These are phyloP conservation scores for Graphilbum ipis-grandicollis DNA, from an alignment of 2,329 filamentous ascomycete genomes.

Conservation along the genomic window DNA sequence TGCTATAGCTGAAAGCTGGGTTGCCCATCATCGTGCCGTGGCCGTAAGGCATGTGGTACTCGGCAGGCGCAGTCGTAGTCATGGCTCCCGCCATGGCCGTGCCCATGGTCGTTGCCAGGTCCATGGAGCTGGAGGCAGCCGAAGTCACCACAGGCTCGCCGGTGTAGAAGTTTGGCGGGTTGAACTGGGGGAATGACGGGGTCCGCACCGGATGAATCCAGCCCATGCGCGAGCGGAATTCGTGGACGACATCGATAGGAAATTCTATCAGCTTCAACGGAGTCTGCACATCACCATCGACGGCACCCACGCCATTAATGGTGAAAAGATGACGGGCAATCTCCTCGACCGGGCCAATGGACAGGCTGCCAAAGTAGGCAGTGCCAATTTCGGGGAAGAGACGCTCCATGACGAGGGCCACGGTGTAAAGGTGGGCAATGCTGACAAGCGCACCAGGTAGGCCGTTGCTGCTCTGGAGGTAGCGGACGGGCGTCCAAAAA, in stretches of 20 bases:
- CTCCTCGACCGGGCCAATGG: slow-evolving; percentile 67
- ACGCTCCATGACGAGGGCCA: slow-evolving; percentile 73
- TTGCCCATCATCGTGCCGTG: slow-evolving; percentile 17
- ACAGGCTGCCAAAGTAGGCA: slow-evolving; percentile 70
- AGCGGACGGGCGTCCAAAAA: slow-evolving; percentile 83
- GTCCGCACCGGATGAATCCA: slow-evolving; percentile 44
- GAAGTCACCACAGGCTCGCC: slow-evolving; percentile 14
- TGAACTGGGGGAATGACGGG: slow-evolving; percentile 42
- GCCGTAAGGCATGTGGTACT: slow-evolving; percentile 31
- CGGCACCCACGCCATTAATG: slow-evolving; percentile 42
- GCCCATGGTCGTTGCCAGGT: slow-evolving; percentile 22
- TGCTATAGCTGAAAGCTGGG: slow-evolving; percentile 45
- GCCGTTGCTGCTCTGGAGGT: slow-evolving; percentile 58
- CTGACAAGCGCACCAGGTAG: slow-evolving; percentile 67
- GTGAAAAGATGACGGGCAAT: slow-evolving; percentile 61
- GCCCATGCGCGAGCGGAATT: slow-evolving; percentile 53
- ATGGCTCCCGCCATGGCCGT: too few species aligned
- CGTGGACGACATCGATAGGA: slow-evolving; percentile 49
- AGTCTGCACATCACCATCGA: slow-evolving; percentile 40
- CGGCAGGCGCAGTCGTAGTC: slow-evolving; percentile 16
- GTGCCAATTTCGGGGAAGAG: slow-evolving; percentile 84
- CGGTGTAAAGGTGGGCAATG: slow-evolving; percentile 81
- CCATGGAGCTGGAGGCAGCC: slow-evolving; percentile 15
- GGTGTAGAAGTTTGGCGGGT: slow-evolving; percentile 35
- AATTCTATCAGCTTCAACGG: slow-evolving; percentile 54